Evolutionary conservation across 768 basidiomycete genomes (phyloP).

Genomic region (Coprinopsis cinerea): DNA sequence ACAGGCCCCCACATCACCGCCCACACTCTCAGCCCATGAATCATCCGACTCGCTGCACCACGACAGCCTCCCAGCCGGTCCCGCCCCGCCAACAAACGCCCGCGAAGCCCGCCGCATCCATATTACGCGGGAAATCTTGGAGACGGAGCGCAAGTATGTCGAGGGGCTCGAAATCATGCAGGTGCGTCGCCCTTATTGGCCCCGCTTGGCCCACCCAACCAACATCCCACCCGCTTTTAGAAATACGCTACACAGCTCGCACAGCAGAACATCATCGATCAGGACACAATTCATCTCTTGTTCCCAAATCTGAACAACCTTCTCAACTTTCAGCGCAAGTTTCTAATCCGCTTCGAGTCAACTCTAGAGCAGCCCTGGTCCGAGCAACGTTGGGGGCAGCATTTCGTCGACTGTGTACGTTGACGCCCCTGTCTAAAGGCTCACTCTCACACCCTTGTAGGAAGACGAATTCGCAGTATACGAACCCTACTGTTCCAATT

Average conservation of each 20-base stretch:
- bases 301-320: conserved; percentile 94
- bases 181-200: conserved; percentile 40
- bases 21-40: conserved; percentile 47
- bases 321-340: conserved; percentile 93
- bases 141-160: conserved; percentile 95
- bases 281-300: conserved; percentile 92
- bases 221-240: conserved; percentile 35
- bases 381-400: conserved; percentile 83
- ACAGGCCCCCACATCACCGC: conserved; percentile 52
- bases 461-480: conserved; percentile 96
- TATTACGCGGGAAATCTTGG: conserved; percentile 83
- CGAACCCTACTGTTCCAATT: conserved; percentile 96
- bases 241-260: conserved; percentile 85
- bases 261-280: conserved; percentile 79
- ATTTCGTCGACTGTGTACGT: conserved; percentile 81
- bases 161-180: conserved; percentile 96
- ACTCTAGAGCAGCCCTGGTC: conserved; percentile 78
- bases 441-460: conserved; percentile 48
- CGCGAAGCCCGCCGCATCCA: conserved; percentile 68
- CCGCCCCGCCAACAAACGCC: conserved; percentile 43
- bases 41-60: conserved; percentile 58
- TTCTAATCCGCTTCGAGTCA: conserved; percentile 84
- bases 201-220: conserved; percentile 2
- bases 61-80: conserved; percentile 26
- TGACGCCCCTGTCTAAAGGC: conserved; percentile 21